phyloP scores from a whole-genome alignment of 1,284 basidiomycete genomes.

The Sutorius eximius region DNA sequence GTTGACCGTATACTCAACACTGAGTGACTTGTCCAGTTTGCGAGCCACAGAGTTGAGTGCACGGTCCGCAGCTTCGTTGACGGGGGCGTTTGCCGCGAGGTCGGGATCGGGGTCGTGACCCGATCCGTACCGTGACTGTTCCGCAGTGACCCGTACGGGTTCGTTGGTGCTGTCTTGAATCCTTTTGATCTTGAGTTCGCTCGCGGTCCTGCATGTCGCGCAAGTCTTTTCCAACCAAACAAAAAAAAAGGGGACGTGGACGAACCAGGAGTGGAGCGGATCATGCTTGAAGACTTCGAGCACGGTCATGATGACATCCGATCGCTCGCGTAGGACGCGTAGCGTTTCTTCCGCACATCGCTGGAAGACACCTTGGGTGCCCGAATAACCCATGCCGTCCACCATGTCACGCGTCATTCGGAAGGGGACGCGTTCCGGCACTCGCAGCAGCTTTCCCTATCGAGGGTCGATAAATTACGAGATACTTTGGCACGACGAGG shows the following conservation, averaged over 20 bases:
- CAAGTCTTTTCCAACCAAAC: not conserved
- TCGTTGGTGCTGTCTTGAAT: constrained; percentile 46
- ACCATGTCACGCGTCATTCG: constrained; percentile 92
- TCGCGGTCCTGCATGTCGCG: constrained; percentile 58
- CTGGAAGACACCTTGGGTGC: constrained; percentile 93
- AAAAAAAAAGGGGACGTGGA: not conserved
- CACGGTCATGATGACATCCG: constrained; percentile 89
- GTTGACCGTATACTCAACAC: constrained; percentile 92
- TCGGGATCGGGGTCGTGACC: constrained; percentile 64
- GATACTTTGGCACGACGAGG: not conserved
- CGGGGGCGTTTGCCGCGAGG: constrained; percentile 57
- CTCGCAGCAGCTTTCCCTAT: constrained; percentile 78
- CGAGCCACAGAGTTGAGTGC: constrained; percentile 76
- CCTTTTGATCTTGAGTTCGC: constrained; percentile 66
- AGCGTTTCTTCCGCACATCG: constrained; percentile 94
- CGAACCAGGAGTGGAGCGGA: constrained; percentile 89
- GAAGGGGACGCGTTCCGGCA: constrained; percentile 94
- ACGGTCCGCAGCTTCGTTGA: constrained; percentile 87
- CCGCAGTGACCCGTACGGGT: constrained; percentile 16
- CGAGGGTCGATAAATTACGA: not conserved
- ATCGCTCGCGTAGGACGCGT: constrained; percentile 82
- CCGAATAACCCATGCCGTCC: constrained; percentile 90
- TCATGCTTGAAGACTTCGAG: constrained; percentile 97
- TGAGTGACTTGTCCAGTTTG: constrained; percentile 84
- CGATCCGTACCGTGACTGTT: constrained; percentile 35